Percentiles rank a stretch among this genome's conserved stretches.
phyloP scores from a whole-genome alignment of 805 yeast species.

The Priceomyces melissophilus region DNA sequence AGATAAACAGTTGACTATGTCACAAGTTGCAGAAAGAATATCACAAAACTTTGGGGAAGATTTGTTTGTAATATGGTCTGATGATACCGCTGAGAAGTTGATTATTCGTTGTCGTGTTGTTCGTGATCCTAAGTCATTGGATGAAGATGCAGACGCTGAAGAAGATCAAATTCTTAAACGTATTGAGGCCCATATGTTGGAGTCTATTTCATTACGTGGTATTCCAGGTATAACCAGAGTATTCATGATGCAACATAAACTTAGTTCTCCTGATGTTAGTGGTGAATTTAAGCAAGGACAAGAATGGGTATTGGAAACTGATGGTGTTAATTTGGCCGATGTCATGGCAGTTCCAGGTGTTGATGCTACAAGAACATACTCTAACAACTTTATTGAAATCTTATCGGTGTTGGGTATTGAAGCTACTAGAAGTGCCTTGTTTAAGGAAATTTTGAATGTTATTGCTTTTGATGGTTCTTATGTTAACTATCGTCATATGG shows the following conservation, averaged over 20 bases:
- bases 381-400: conserved; percentile 95
- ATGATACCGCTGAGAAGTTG: conserved; percentile 96
- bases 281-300: conserved; percentile 88
- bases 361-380: conserved; percentile 84
- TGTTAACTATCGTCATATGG: conserved; percentile 98
- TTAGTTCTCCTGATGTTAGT: conserved; percentile 64
- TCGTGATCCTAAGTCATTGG: conserved; percentile 90
- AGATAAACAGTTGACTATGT: conserved; percentile 96
- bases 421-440: conserved; percentile 93
- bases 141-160: conserved; percentile 91
- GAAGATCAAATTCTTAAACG: conserved; percentile 96
- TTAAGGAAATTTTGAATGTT: conserved; percentile 91
- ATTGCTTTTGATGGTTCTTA: conserved; percentile 99
- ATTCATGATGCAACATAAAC: conserved; percentile 83
- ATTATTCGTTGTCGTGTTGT: conserved; percentile 97
- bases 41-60: conserved; percentile 92
- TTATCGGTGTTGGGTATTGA: conserved; percentile 95
- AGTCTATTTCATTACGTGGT: conserved; percentile 92
- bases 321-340: conserved; percentile 93
- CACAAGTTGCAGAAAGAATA: conserved; percentile 95
- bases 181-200: conserved; percentile 94
- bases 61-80: conserved; percentile 97
- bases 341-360: conserved; percentile 96
- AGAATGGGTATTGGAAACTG: conserved; percentile 99
- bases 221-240: conserved; percentile 89